Conservation (phyloP, 2,329 filamentous ascomycete genomes). For the Neofusicoccum ribis region DNA sequence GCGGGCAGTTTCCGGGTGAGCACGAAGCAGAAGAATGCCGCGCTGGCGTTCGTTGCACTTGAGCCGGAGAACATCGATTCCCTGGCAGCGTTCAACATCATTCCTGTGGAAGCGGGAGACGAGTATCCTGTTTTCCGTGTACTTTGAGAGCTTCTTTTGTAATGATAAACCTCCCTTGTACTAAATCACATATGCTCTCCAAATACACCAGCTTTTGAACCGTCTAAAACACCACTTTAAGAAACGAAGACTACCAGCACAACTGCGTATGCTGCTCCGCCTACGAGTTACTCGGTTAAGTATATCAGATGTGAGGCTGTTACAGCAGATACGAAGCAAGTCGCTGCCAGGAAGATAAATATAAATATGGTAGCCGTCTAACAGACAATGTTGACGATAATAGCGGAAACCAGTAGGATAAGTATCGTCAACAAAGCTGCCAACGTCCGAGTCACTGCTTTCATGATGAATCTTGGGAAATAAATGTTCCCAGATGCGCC, state of each 20-base stretch:
- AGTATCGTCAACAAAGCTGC: not conserved
- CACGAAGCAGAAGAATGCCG: constrained; percentile 40
- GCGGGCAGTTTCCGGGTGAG: constrained; percentile 36
- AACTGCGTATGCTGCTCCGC: not conserved
- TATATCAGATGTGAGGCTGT: too few relatives aligned
- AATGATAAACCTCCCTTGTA: too few relatives aligned
- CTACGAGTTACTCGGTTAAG: not conserved
- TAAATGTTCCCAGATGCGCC: too few relatives aligned
- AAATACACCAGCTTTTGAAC: not conserved
- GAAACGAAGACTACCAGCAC: not conserved
- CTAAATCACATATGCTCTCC: too few relatives aligned
- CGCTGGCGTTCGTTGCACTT: constrained; percentile 38
- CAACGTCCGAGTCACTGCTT: too few relatives aligned
- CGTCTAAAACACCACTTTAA: not conserved
- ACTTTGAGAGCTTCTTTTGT: too few relatives aligned
- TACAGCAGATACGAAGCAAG: not conserved
- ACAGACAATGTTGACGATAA: not conserved
- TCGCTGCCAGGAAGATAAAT: not conserved
- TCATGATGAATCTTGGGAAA: too few relatives aligned
- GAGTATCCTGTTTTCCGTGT: constrained; percentile 33
- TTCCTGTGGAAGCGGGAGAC: constrained; percentile 38
- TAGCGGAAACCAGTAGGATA: not conserved
- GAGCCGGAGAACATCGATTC: constrained; percentile 41
- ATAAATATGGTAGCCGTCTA: not conserved
- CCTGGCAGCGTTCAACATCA: constrained; percentile 39